Evolutionary conservation across 2,329 filamentous ascomycete genomes (phyloP), one percentile per base, ranked within the genome.

Genomic region (Ascomycota sp.): DNA sequence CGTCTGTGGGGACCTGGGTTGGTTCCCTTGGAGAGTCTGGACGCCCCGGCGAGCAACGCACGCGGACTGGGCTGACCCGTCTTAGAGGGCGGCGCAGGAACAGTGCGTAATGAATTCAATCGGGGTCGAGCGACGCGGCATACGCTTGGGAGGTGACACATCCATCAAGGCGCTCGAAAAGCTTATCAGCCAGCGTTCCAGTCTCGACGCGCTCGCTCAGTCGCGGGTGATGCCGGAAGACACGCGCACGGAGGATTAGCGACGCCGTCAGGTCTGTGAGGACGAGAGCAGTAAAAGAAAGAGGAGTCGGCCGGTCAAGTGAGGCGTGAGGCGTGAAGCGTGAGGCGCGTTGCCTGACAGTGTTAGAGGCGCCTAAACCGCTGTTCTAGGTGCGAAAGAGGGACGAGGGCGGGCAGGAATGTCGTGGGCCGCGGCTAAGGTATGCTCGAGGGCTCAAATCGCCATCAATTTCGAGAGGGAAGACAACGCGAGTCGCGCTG

Each of bases 1-100:
- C 34, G 39, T 38, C 39, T 37, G 40, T 35, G 49, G 51, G 51
- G 51, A 51, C 50, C 51, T 36, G 36, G 29, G 33, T 24, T 40
- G 50, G 52, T 45, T 48, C 50, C 49, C 51, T 43, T n/a, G n/a
- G 32, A 35, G 28, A 40, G 31, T 33, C 32, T 31, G 32, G 33
- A 31, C 32, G 39, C 43, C 35, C 35, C 36, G 32, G 32, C 36
- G 32, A 36, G 36, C 36, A 40, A 42, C 44, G 43, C 45, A 46
- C 43, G 43, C 31, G n/a, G 20, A 28, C 24, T 22, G 38, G 36
- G 30, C 32, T 31, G 23, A 22, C 20, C 3, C n/a, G 19, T 21
- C 21, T 23, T 23, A n/a, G n/a, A n/a, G n/a, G n/a, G n/a, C 21
- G 20, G 20, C 25, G 26, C 23, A 23, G 25, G 8, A 30, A 28